phyloP scores from a whole-genome alignment of 768 basidiomycete genomes.

The Suillus paluster region DNA sequence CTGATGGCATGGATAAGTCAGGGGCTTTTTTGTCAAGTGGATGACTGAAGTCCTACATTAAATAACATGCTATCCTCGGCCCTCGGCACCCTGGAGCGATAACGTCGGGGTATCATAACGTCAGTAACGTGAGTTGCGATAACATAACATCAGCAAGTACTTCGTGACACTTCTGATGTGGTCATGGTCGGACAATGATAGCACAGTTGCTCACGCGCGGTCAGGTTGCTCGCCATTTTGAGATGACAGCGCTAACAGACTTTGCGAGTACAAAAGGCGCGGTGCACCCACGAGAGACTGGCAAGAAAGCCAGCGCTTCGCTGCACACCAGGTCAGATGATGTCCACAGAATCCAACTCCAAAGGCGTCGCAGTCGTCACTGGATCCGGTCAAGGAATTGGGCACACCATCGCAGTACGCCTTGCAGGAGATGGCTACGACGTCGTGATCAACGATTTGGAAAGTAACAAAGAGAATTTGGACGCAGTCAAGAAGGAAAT shows the following conservation, averaged over 20 bases:
- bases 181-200: no score
- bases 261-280: neutral
- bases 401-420: slow-evolving; percentile 37
- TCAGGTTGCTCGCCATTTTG: neutral
- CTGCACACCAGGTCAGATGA: neutral
- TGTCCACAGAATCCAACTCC: slow-evolving; percentile 1
- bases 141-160: no score
- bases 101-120: no score
- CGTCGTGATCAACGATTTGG: slow-evolving; percentile 40
- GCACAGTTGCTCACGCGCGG: no score
- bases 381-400: slow-evolving; percentile 38
- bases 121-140: no score
- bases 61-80: no score
- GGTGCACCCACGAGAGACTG: neutral
- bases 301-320: no score
- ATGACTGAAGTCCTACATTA: no score
- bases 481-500: slow-evolving; percentile 22
- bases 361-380: slow-evolving; percentile 38
- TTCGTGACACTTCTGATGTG: no score
- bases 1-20: no score
- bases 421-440: slow-evolving; percentile 43
- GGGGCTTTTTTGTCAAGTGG: no score
- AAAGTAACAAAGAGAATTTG: slow-evolving; percentile 20
- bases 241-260: neutral
- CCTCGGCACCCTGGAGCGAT: no score